Conservation (phyloP, 1,284 basidiomycete species). For the Ceratobasidium sp. region DNA sequence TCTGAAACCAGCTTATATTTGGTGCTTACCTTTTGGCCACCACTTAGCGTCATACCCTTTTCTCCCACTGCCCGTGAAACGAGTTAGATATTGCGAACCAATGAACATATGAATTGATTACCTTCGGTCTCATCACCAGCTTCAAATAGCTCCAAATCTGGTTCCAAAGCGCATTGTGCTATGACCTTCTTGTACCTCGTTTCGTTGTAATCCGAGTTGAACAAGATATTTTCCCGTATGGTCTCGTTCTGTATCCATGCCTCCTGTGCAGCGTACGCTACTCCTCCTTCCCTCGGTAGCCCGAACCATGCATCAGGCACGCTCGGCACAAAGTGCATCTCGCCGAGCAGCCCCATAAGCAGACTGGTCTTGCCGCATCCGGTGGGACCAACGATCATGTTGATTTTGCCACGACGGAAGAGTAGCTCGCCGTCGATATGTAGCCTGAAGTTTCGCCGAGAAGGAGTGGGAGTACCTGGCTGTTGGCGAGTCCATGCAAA, state of each 20-base stretch:
- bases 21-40: constrained; percentile 76
- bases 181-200: constrained; percentile 58
- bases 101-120: constrained; percentile 39
- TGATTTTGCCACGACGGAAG: constrained; percentile 64
- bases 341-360: constrained; percentile 60
- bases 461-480: constrained; percentile 43
- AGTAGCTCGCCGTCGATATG: constrained; percentile 58
- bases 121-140: constrained; percentile 74
- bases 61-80: constrained; percentile 59
- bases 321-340: constrained; percentile 61
- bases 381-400: constrained; percentile 68
- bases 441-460: constrained; percentile 56
- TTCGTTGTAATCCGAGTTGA: constrained; percentile 59
- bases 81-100: background rate
- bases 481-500: constrained; percentile 55
- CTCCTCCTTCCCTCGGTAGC: constrained; percentile 69
- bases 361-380: constrained; percentile 58
- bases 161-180: constrained; percentile 52
- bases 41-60: constrained; percentile 68
- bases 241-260: constrained; percentile 73
- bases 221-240: constrained; percentile 64
- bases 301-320: constrained; percentile 66
- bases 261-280: constrained; percentile 79
- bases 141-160: constrained; percentile 54
- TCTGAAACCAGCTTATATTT: constrained; percentile 47